Evolutionary conservation across 1,284 basidiomycete genomes (phyloP), one percentile per base, ranked within the genome.

Genomic region (Rhodotorula sp.): DNA sequence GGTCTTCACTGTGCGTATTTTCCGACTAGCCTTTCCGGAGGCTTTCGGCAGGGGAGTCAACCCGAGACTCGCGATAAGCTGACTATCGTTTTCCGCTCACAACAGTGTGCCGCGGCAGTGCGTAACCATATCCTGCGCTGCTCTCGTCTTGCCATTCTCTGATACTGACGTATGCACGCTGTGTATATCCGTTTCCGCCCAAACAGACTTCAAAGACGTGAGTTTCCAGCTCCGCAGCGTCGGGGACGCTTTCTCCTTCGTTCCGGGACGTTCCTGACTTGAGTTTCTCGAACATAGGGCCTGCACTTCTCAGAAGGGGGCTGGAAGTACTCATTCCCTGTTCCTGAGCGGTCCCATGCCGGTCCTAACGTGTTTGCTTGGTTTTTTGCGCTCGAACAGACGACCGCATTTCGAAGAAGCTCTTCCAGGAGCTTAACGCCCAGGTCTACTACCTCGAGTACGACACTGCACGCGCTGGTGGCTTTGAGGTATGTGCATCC

Each of bases 391-490:
- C n/a, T 15, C 14, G 6, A n/a, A 26, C 54, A 56, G 54, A 92
- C 79, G 87, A 86, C 79, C 85, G 84, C 52, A 91, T 93, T 78
- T 89, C 91, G 18, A 80, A 84, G 76, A 90, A 87, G 81, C 82
- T 78, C 39, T 78, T 78, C 74, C 67, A 66, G 43, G 71, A 75
- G 64, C 84, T 92, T 69, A 86, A 91, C 78, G 89, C 90, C n/a
- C 88, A 91, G 78, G 85, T 84, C 60, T 91, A 89, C 80, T 92
- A 90, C 75, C 79, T 84, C 64, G 90, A 92, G 82, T 92, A 91
- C 80, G 91, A 93, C 79, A 89, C 89, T 23, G 85, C 86, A 67
- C 87, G 89, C 39, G 87, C 90, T 0, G 89, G 89, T 60, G 85
- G 87, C 69, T 91, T 92, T 77, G 84, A 80, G 69, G 80, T 81